Conservation (phyloP, 176 grass and related monocot genomes). For the Avena insularis region DNA sequence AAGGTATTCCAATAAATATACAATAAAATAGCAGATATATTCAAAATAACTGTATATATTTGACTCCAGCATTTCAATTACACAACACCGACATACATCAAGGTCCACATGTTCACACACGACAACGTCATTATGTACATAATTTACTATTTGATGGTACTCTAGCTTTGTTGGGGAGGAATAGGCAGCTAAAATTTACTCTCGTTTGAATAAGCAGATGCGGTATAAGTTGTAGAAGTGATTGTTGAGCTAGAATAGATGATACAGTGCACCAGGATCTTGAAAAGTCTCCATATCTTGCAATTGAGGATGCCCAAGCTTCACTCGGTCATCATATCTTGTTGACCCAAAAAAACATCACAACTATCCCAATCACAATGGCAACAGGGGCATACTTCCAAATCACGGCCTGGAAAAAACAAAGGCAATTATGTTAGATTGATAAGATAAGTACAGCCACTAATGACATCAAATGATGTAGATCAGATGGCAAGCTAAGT, state of each 20-base stretch:
- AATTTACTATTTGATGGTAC: slow-evolving; percentile 33
- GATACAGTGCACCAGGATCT: neutral
- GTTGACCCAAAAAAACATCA: slow-evolving; percentile 89
- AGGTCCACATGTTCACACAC: too few relatives aligned
- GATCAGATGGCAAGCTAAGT: too few relatives aligned
- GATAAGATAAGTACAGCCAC: too few relatives aligned
- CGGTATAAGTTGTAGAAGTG: slow-evolving; percentile 55
- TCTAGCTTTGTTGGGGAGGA: slow-evolving; percentile 4
- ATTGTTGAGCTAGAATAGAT: slow-evolving; percentile 30
- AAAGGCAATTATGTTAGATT: too few relatives aligned
- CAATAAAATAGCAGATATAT: too few relatives aligned
- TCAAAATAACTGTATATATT: too few relatives aligned
- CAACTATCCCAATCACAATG: slow-evolving; percentile 82
- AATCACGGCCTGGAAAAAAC: slow-evolving; percentile 79
- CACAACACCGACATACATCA: too few relatives aligned
- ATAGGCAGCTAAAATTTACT: slow-evolving; percentile 42
- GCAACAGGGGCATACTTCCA: slow-evolving; percentile 83
- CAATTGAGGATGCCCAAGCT: neutral
- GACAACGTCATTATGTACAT: too few relatives aligned
- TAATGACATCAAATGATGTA: too few relatives aligned
- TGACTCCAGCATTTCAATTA: too few relatives aligned
- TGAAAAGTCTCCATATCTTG: neutral
- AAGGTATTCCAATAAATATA: too few relatives aligned
- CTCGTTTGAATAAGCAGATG: slow-evolving; percentile 60
- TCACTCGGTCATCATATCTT: slow-evolving; percentile 82